A percentile compares a stretch with the other conserved stretches of the same genome.
Evolutionary conservation across 169 alveolate genomes (phyloP).

Genomic region (Plasmodium billcollinsi): DNA sequence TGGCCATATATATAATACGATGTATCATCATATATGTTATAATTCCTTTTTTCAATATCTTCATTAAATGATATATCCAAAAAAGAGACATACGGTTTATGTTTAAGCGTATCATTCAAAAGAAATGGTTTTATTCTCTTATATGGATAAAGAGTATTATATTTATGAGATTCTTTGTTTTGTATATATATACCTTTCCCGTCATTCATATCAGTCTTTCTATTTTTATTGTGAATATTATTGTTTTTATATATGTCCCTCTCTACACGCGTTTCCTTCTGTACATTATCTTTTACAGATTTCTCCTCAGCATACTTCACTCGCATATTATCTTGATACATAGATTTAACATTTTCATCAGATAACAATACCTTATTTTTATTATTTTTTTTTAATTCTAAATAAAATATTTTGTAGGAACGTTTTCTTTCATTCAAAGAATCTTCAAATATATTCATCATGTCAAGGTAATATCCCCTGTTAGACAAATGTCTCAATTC

Average conservation of each 20-base stretch:
- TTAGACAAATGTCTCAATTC: slow-evolving; percentile 5
- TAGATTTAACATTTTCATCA: neutral
- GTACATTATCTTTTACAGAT: neutral
- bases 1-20: no score
- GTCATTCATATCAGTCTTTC: neutral
- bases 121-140: neutral
- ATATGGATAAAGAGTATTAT: neutral
- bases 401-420: neutral
- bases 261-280: neutral
- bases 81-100: neutral
- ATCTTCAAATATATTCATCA: neutral
- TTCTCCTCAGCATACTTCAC: no score
- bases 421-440: slow-evolving; percentile 21
- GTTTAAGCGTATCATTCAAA: neutral
- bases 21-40: neutral
- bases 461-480: slow-evolving; percentile 4
- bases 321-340: no score
- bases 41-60: neutral
- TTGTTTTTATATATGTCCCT: neutral
- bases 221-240: neutral
- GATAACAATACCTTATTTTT: neutral
- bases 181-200: neutral
- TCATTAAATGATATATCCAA: neutral
- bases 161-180: neutral
- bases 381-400: neutral